Base-by-base conservation (phyloP, 768 basidiomycete species). In the Termitomyces sp. region DNA sequence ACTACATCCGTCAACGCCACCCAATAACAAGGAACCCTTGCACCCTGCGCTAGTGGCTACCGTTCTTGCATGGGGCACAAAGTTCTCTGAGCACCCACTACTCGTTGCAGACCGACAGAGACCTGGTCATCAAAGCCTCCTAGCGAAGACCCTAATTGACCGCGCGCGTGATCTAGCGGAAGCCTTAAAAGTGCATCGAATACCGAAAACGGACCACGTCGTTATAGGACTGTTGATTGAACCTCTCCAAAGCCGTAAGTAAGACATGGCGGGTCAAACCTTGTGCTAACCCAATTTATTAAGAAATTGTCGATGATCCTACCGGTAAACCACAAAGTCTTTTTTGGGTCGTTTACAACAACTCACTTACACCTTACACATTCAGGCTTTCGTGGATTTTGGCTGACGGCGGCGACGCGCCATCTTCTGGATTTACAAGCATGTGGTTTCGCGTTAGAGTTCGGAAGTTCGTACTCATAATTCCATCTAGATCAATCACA, bases 41-140 rank as follows among this genome's bases (percentile, higher is more conserved):
- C 88, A 88, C 68, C 88, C 86, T 38, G 86, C 88, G 5, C 77
- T 95, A 23, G 82, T 96, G 53, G 95, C 95, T 6, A 88, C 90
- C 1, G 88, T 95, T 9, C 76, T 97, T 55, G 91, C 93, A 0
- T 95, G 91, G 89, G 95, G 95, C 32, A 87, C 91, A 40, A 93
- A 94, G 66, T 96, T 96, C 71, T 94, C 93, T 4, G 95, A 97
- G 66, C 92, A 96, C 68, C 87, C 89, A 0, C 73, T 94, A 61
- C 84, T 97, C 50, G 80, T 87, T 23, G 83, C 85, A 36, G 95
- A 96, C 74, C 82, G 93, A 46, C 77, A 82, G 53, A 84, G 85
- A 59, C 85, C 83, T 51, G 76, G 79, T 49, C 84, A 85, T 6
- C 88, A 92, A 68, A 93, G 93, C 71, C 70, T 84, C 40, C 75